These are phyloP conservation scores for Hanseniaspora jakobsenii DNA, from an alignment of 805 yeast species.

Conservation along the genomic window DNA sequence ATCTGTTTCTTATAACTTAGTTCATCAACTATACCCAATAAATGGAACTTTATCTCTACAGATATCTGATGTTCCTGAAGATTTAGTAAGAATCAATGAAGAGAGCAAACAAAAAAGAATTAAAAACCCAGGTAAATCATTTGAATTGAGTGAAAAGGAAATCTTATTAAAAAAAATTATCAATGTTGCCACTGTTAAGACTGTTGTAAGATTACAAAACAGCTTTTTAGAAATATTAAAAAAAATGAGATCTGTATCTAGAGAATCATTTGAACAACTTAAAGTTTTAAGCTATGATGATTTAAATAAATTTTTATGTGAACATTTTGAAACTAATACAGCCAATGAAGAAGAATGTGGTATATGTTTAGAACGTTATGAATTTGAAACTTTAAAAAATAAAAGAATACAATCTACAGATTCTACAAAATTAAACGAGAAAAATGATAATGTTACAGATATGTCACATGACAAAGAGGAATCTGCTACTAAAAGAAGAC, in stretches of 20 bases:
- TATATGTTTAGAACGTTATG: constrained; percentile 9
- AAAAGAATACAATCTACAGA: no score
- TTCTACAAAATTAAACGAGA: no score
- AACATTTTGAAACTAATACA: not conserved
- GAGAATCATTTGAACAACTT: constrained; percentile 9
- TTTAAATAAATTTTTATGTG: not conserved
- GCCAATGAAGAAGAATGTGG: constrained; percentile 10
- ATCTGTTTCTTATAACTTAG: constrained; percentile 8
- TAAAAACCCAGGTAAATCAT: constrained; percentile 1
- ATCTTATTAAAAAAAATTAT: constrained; percentile 3
- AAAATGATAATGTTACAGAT: not conserved
- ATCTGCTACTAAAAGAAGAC: not conserved
- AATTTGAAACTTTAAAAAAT: no score
- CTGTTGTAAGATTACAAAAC: constrained; percentile 10
- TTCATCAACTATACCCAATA: constrained; percentile 6
- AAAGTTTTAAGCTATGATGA: not conserved
- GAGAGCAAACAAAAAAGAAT: not conserved
- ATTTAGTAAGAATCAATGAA: constrained; percentile 4
- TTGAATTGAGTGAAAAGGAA: constrained; percentile 8
- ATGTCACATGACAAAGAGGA: not conserved
- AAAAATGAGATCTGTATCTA: constrained; percentile 12
- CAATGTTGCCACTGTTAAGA: constrained; percentile 10
- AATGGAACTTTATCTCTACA: constrained; percentile 2
- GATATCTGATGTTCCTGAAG: constrained; percentile 6
- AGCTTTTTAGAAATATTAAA: constrained; percentile 5